A percentile compares a stretch with the other conserved stretches of the same genome.
Conservation (phyloP, 2,329 filamentous ascomycete genomes). For the Exophiala sp. region DNA sequence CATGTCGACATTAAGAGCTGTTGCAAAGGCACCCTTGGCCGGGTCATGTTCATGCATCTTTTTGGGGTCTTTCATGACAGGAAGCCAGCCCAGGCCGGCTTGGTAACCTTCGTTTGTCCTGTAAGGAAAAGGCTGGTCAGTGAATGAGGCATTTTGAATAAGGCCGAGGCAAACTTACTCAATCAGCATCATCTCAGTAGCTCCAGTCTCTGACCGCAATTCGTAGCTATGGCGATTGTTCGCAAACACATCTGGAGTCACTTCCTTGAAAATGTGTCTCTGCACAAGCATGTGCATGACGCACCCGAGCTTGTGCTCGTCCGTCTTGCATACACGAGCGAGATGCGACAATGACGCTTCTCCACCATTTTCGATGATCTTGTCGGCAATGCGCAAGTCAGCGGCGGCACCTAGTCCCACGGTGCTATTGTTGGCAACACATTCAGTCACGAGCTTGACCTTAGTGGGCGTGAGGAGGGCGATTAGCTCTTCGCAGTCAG, state of each 20-base stretch:
- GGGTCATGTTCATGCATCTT: neutral
- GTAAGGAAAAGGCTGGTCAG: neutral
- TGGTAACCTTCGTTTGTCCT: neutral
- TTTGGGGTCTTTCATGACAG: neutral
- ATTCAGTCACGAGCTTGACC: neutral
- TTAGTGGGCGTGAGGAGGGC: neutral
- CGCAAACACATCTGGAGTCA: neutral
- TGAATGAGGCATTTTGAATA: neutral
- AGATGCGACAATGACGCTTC: neutral
- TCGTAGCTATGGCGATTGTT: conserved; percentile 1
- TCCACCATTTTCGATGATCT: conserved; percentile 1
- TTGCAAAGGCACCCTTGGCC: neutral
- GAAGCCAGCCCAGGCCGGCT: neutral
- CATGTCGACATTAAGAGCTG: neutral
- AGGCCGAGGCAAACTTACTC: neutral
- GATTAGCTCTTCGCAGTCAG: neutral
- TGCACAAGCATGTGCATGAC: neutral
- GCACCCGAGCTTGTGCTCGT: neutral
- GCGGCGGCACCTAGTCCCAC: neutral
- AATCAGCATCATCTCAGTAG: neutral
- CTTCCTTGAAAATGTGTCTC: neutral
- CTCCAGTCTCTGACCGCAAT: neutral
- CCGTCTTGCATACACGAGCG: neutral
- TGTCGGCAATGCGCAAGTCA: neutral
- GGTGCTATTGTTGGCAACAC: conserved; percentile 1